These are phyloP conservation scores for Eucalyptus curtisii DNA, from an alignment of 345 rosid species.

Conservation along the genomic window DNA sequence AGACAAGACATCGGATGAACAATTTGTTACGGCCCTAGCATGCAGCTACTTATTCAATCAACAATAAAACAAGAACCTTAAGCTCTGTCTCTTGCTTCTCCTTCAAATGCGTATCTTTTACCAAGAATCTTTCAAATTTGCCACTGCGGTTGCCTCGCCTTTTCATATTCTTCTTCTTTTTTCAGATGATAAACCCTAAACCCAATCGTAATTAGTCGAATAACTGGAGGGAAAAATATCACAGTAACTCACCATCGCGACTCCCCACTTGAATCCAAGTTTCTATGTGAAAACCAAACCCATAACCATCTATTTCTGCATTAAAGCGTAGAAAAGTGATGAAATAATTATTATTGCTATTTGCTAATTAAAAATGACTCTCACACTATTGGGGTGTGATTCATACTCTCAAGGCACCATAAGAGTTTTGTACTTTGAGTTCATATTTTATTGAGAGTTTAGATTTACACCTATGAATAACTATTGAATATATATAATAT, in stretches of 20 bases:
- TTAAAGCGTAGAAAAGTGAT: not conserved
- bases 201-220: not conserved
- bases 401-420: fast-evolving
- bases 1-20: not conserved
- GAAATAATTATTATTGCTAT: not conserved
- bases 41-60: not conserved
- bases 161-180: no score
- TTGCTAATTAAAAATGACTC: not conserved
- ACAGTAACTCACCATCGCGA: not conserved
- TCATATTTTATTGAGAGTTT: no score
- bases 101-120: not conserved
- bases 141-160: not conserved
- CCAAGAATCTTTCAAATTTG: not conserved
- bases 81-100: not conserved
- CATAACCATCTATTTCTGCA: not conserved
- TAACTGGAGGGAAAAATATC: not conserved
- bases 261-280: not conserved
- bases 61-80: not conserved
- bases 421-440: no score
- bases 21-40: not conserved
- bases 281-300: not conserved
- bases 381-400: not conserved
- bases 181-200: not conserved
- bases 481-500: no score
- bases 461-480: no score